Percentiles rank a stretch among this genome's conserved stretches.
Evolutionary conservation across 345 rosid species (phyloP).

Genomic region (Sisymbrium irio): DNA sequence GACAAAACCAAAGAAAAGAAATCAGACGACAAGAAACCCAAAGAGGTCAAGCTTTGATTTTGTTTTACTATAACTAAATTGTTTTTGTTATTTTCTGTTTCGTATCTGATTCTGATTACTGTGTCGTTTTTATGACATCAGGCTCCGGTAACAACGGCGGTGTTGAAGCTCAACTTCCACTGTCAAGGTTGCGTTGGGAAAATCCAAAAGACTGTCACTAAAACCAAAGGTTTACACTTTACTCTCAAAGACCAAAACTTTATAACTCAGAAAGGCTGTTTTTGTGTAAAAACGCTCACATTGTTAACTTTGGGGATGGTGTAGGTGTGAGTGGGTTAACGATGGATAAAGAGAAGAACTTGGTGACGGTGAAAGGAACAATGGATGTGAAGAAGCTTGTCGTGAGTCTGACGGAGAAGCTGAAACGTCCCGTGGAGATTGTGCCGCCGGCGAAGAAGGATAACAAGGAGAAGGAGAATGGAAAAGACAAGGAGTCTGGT

Average conservation of each 20-base stretch:
- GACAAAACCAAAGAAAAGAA: conserved; percentile 39
- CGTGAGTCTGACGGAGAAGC: conserved; percentile 45
- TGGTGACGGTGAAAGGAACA: conserved; percentile 70
- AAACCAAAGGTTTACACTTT: conserved; percentile 41
- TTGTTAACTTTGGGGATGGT: too few species aligned
- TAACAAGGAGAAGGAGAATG: conserved; percentile 38
- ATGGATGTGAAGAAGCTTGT: conserved; percentile 59
- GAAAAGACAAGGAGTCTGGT: conserved; percentile 21
- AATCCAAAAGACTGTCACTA: conserved; percentile 45
- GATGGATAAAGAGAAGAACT: conserved; percentile 55
- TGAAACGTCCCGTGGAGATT: conserved; percentile 63
- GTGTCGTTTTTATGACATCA: conserved; percentile 11
- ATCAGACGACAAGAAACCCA: conserved; percentile 43
- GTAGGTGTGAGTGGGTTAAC: conserved; percentile 50
- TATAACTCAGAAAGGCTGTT: not conserved
- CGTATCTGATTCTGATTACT: conserved; percentile 1
- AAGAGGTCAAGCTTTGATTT: not conserved
- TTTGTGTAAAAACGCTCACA: not conserved
- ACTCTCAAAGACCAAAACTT: not conserved
- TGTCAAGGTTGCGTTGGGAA: conserved; percentile 64
- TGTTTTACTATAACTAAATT: too few species aligned
- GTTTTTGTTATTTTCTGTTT: too few species aligned
- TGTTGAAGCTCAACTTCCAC: conserved; percentile 56
- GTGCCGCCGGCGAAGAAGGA: conserved; percentile 69
- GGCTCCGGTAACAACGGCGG: conserved; percentile 59